A percentile compares a stretch with the other conserved stretches of the same genome.
phyloP scores from a whole-genome alignment of 1,284 basidiomycete species.

The Ceratobasidium sp. region DNA sequence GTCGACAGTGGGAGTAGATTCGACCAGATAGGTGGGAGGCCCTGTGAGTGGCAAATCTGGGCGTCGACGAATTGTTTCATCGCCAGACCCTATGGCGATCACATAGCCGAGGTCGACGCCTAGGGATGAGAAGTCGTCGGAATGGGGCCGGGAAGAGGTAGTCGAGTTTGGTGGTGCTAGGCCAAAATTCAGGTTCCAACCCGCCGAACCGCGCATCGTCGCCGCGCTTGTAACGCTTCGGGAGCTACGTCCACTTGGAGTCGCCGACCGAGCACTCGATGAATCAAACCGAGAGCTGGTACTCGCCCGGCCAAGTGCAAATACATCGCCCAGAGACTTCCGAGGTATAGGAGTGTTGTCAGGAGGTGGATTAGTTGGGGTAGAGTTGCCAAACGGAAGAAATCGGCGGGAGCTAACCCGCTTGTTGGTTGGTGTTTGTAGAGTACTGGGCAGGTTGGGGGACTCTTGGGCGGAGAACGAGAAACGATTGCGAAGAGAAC shows the following conservation, averaged over 20 bases:
- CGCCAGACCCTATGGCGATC: conserved; percentile 1
- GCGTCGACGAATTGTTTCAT: conserved; percentile 23
- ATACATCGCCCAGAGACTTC: conserved; percentile 29
- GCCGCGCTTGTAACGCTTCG: conserved; percentile 20
- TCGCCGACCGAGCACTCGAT: conserved; percentile 1
- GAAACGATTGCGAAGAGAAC: conserved; percentile 31
- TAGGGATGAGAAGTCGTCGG: conserved; percentile 16
- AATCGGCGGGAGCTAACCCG: conserved; percentile 23
- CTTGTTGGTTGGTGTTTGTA: conserved; percentile 8
- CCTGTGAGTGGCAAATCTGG: not conserved
- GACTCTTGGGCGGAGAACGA: conserved; percentile 21
- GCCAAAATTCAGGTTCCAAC: not conserved
- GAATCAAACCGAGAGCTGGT: conserved; percentile 21
- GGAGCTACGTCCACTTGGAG: conserved; percentile 19
- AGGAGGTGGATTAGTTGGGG: not conserved
- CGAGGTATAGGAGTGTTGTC: conserved; percentile 6
- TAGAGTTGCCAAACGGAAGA: conserved; percentile 31
- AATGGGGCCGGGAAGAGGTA: conserved; percentile 2
- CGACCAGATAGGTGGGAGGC: not conserved
- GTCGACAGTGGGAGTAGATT: not conserved
- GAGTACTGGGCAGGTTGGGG: not conserved
- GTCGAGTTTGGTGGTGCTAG: not conserved
- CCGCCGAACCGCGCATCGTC: conserved; percentile 5
- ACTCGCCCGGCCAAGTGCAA: conserved; percentile 14
- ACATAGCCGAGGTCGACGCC: conserved; percentile 20